These are phyloP conservation scores for Torulaspora pretoriensis DNA, from an alignment of 1,139 yeast genomes.

Conservation along the genomic window DNA sequence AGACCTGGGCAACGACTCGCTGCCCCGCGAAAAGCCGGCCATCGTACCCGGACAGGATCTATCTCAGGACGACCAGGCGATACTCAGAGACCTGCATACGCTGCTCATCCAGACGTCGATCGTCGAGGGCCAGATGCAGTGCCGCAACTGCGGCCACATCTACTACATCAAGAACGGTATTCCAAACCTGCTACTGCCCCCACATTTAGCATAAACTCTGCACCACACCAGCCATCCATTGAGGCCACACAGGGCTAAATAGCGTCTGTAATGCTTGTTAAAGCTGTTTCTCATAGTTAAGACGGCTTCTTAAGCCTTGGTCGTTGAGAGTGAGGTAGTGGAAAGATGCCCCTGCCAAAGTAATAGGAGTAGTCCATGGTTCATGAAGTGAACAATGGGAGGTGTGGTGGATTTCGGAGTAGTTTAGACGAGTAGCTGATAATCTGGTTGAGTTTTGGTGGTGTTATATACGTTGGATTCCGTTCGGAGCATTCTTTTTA, in stretches of 20 bases:
- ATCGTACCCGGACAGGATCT: conserved; percentile 36
- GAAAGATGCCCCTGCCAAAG: conserved; percentile 4
- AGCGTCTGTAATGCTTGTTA: neutral
- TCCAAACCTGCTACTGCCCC: conserved; percentile 91
- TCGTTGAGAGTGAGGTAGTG: conserved; percentile 1
- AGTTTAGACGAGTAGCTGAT: neutral
- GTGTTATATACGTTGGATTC: neutral
- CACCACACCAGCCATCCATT: neutral
- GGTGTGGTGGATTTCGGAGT: neutral
- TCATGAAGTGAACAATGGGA: neutral
- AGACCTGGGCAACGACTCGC: conserved; percentile 61
- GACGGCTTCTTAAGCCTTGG: neutral
- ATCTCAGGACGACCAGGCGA: conserved; percentile 50
- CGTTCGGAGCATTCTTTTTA: neutral
- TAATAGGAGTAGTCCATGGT: conserved; percentile 3
- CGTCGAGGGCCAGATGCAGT: conserved; percentile 81
- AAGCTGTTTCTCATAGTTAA: neutral
- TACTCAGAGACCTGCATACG: conserved; percentile 71
- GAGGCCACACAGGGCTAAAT: conserved; percentile 1
- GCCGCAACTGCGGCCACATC: conserved; percentile 80
- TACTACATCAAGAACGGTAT: conserved; percentile 89
- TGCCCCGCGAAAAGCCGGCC: conserved; percentile 56
- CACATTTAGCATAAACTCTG: conserved; percentile 62
- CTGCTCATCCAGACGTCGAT: conserved; percentile 83
- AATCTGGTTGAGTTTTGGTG: neutral